Conservation (phyloP, 768 basidiomycete genomes). For the Amanita molliuscula region DNA sequence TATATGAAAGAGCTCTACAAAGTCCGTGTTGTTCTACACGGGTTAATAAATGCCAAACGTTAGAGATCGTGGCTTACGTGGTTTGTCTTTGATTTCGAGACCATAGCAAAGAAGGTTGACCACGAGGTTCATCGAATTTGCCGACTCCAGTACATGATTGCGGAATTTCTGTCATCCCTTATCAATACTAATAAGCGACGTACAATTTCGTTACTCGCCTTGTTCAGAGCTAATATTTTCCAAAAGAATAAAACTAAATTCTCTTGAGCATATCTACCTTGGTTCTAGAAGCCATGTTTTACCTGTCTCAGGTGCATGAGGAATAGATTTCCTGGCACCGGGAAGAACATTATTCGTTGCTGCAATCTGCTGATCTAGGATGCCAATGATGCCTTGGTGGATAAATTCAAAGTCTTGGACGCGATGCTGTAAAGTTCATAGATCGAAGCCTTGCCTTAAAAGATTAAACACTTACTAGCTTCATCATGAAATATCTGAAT, state of each 20-base stretch:
- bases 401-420: slow-evolving; percentile 84
- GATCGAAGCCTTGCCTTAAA: slow-evolving; percentile 6
- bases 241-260: slow-evolving; percentile 68
- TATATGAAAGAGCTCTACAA: slow-evolving; percentile 82
- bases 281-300: slow-evolving; percentile 18
- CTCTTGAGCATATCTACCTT: background rate
- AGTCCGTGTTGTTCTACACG: slow-evolving; percentile 79
- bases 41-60: slow-evolving; percentile 3
- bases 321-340: slow-evolving; percentile 74
- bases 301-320: slow-evolving; percentile 80
- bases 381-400: slow-evolving; percentile 55
- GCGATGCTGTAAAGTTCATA: slow-evolving; percentile 53
- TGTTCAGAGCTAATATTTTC: slow-evolving; percentile 91
- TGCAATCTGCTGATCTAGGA: slow-evolving; percentile 68
- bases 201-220: slow-evolving; percentile 34
- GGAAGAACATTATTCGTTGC: slow-evolving; percentile 69
- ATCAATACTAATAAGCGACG: background rate
- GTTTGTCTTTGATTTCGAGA: slow-evolving; percentile 88
- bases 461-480: slow-evolving; percentile 46
- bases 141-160: slow-evolving; percentile 68
- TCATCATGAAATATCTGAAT: slow-evolving; percentile 87
- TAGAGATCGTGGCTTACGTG: slow-evolving; percentile 44
- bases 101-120: slow-evolving; percentile 73
- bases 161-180: slow-evolving; percentile 70
- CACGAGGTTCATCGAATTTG: slow-evolving; percentile 66